Conservation (phyloP, 192 early-diverging fungal genomes). For the Linnemannia elongata region DNA sequence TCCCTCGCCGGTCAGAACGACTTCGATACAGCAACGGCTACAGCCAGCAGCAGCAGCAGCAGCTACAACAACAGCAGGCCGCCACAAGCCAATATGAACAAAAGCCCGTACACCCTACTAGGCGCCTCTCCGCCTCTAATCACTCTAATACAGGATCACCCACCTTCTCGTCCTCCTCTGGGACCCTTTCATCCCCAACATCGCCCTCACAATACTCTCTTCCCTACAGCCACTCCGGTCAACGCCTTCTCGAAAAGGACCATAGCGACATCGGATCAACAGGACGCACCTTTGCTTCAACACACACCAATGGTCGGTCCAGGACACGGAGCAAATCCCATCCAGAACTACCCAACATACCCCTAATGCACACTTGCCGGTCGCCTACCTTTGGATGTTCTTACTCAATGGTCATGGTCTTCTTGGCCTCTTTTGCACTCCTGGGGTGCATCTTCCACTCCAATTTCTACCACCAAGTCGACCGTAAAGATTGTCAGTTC, state of each 20-base stretch:
- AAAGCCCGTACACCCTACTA: slow-evolving; percentile 18
- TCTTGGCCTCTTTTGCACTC: slow-evolving; percentile 38
- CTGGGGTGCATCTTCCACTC: slow-evolving; percentile 70
- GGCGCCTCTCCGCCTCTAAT: slow-evolving; percentile 35
- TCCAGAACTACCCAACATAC: slow-evolving; percentile 41
- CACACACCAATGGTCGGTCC: slow-evolving; percentile 21
- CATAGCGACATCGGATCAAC: not conserved
- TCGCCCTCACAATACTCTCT: slow-evolving; percentile 46
- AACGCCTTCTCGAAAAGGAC: slow-evolving; percentile 16
- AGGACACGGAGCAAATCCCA: slow-evolving; percentile 54
- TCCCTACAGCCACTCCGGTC: slow-evolving; percentile 32
- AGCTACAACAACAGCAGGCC: slow-evolving; percentile 1
- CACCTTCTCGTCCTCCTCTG: slow-evolving; percentile 10
- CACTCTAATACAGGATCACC: slow-evolving; percentile 26
- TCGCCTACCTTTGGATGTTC: slow-evolving; percentile 48
- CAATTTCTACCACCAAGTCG: slow-evolving; percentile 75
- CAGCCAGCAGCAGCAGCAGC: slow-evolving; percentile 9
- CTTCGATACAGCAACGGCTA: slow-evolving; percentile 41
- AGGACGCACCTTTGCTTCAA: not conserved
- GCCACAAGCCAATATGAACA: slow-evolving; percentile 4
- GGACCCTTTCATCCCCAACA: slow-evolving; percentile 22
- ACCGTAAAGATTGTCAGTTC: slow-evolving; percentile 62
- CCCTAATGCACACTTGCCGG: slow-evolving; percentile 27
- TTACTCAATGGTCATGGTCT: slow-evolving; percentile 37
- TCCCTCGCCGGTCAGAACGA: slow-evolving; percentile 29